Evolutionary conservation across 345 rosid species (phyloP), one percentile per base, ranked within the genome.

Genomic region (Eucalyptus tenuipes): DNA sequence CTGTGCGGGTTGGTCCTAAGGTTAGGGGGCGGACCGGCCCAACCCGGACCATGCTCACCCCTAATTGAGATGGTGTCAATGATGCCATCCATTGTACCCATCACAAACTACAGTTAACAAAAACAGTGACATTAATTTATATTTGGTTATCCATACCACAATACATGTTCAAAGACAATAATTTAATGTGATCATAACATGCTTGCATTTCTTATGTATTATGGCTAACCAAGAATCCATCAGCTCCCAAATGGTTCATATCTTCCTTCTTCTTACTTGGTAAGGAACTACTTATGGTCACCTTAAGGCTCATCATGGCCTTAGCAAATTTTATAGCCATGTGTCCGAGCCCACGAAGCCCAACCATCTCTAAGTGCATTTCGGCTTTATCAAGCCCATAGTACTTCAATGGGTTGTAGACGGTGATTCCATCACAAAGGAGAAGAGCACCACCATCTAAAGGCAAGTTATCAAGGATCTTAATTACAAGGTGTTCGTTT

Each of bases 341-440:
- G 44, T 93, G 95, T 24, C 94, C 92, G 0, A 92, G 90, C 6
- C 96, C 94, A 44, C 91, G 92, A 18, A 94, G 93, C n/a, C 95
- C 95, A n/a, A 91, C 95, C 18, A 94, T 88, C 12, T 94, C 94
- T 3, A 93, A 29, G 61, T 92, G 94, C 80, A 85, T 88, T 8
- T 93, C 90, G 1, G 92, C 87, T 64, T 91, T 86, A 3, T 89
- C 94, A 8, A 94, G 86, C 37, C 93, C 94, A 42, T 84, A 94
- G 42, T 92, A 92, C 87, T 75, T 94, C 94, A 96, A 91, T 0
- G 98, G 93, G 87, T 95, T 94, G n/a, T 95, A 95, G 49, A 95
- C 91, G 2, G 95, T 95, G 87, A 94, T 94, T 14, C 94, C 95
- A 20, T 94, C 95, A 66, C 98, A 96, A 2, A 95, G 92, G 40